These are phyloP conservation scores for Metarhizium brunneum DNA, from an alignment of 2,329 filamentous ascomycete species.

Conservation along the genomic window DNA sequence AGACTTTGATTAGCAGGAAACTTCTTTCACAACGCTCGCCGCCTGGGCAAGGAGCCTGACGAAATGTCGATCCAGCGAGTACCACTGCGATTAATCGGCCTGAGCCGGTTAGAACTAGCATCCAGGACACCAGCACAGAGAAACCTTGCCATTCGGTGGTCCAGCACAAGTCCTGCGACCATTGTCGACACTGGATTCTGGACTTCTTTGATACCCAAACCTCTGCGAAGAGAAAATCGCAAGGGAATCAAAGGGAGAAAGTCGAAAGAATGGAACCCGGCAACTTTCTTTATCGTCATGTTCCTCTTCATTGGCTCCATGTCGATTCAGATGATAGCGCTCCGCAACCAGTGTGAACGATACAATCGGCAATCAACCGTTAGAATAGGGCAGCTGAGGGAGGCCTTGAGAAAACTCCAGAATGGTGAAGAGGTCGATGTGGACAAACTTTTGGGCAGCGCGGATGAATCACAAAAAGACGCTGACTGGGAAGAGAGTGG, in stretches of 20 bases:
- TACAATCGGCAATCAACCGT: constrained; percentile 71
- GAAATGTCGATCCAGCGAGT: constrained; percentile 9
- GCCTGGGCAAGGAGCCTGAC: not conserved
- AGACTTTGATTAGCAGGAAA: not conserved
- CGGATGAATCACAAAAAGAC: constrained; percentile 66
- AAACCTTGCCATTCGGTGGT: constrained; percentile 15
- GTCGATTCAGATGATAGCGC: constrained; percentile 81
- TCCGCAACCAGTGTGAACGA: constrained; percentile 66
- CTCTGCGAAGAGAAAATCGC: constrained; percentile 39
- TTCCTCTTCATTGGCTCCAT: constrained; percentile 88
- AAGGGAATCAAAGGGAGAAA: constrained; percentile 28
- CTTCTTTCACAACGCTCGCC: not conserved
- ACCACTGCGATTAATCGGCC: not conserved
- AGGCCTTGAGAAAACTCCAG: constrained; percentile 63
- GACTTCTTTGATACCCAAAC: constrained; percentile 60
- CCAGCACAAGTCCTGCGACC: constrained; percentile 35
- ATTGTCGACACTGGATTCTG: constrained; percentile 54
- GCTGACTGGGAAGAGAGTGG: constrained; percentile 79
- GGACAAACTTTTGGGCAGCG: constrained; percentile 62
- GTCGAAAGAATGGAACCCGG: constrained; percentile 66
- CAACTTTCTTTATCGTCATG: constrained; percentile 73
- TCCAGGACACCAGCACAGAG: not conserved
- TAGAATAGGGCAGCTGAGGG: constrained; percentile 65
- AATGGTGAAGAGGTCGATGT: constrained; percentile 76
- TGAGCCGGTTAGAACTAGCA: not conserved